Evolutionary conservation across 495 filamentous ascomycete genomes (phyloP), one percentile per base, ranked within the genome.

Genomic region (Xanthoparmelia taractica): DNA sequence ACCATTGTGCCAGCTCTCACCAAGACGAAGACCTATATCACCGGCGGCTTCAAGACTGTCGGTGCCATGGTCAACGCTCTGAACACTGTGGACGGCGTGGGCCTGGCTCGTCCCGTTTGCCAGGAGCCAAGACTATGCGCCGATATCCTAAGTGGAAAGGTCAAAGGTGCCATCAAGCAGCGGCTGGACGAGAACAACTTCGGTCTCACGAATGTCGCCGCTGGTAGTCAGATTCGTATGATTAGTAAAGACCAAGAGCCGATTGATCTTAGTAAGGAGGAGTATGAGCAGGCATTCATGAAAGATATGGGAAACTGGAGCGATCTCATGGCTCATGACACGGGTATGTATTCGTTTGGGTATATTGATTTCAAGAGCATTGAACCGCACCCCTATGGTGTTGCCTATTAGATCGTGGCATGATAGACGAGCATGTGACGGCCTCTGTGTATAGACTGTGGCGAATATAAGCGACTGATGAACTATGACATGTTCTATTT

Each of bases 51-150:
- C 63, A 75, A 79, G 66, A 81, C 84, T 2, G 83, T 77, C 1
- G 75, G 76, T n/a, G 86, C 75, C 4, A 87, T 89, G 85, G 80
- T 84, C 37, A 73, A 80, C 36, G 84, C 83, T 18, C 66, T 85
- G 31, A 65, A 80, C n/a, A 78, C 75, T 3, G 76, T 86, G 8
- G 77, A 86, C 56, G 84, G 83, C 20, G 72, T 86, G 20, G 84
- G 82, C 20, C 63, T 87, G 27, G 84, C 73, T 1, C 78, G 83
- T 1, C 77, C 82, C 13, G 73, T 78, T 4, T 77, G 77, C 61
- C 76, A 84, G 61, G 82, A 87, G 66, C 76, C 76, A 7, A 69
- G 70, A 27, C 60, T 86, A 13, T 75, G 78, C n/a, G 65, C 68
- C 36, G 75, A 81, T 43, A 76, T 84, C n/a, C 73, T 84, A 11